phyloP scores from a whole-genome alignment of 768 basidiomycete species.

The Suillus variegatus region DNA sequence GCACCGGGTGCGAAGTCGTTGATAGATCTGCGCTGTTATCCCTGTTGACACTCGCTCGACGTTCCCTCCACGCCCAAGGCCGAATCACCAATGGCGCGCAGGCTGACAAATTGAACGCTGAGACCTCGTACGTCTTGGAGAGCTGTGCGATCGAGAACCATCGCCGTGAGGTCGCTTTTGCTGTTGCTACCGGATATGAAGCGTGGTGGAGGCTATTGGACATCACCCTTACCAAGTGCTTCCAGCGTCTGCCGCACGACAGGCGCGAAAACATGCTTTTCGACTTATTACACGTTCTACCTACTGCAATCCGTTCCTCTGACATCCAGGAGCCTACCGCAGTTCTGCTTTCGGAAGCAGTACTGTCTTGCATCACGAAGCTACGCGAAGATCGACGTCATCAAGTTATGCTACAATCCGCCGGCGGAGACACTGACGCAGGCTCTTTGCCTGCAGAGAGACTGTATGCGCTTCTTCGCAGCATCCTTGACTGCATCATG shows the following conservation, averaged over 20 bases:
- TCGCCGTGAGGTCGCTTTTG: constrained; percentile 74
- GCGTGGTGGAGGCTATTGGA: constrained; percentile 87
- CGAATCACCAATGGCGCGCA: constrained; percentile 62
- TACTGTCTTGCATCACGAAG: constrained; percentile 83
- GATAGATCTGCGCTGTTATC: constrained; percentile 73
- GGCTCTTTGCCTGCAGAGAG: constrained; percentile 80
- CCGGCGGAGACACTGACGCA: constrained; percentile 60
- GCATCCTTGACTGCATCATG: constrained; percentile 71
- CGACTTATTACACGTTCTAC: constrained; percentile 84
- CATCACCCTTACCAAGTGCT: constrained; percentile 84
- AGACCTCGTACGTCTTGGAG: constrained; percentile 76
- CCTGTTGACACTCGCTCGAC: constrained; percentile 62
- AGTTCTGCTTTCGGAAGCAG: constrained; percentile 80
- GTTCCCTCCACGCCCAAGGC: constrained; percentile 67
- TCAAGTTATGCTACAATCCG: constrained; percentile 66
- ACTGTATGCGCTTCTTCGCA: constrained; percentile 70
- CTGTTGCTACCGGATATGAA: constrained; percentile 69
- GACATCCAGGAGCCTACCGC: constrained; percentile 73
- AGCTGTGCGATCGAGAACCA: constrained; percentile 89
- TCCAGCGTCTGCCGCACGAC: constrained; percentile 78
- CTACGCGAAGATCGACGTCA: constrained; percentile 81
- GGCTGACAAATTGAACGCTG: constrained; percentile 63
- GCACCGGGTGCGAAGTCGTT: constrained; percentile 79
- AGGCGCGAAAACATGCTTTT: constrained; percentile 87
- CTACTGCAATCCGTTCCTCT: constrained; percentile 62